These are phyloP conservation scores for Thinopyrum elongatum DNA, from an alignment of 176 grass and related monocot species.

Conservation along the genomic window DNA sequence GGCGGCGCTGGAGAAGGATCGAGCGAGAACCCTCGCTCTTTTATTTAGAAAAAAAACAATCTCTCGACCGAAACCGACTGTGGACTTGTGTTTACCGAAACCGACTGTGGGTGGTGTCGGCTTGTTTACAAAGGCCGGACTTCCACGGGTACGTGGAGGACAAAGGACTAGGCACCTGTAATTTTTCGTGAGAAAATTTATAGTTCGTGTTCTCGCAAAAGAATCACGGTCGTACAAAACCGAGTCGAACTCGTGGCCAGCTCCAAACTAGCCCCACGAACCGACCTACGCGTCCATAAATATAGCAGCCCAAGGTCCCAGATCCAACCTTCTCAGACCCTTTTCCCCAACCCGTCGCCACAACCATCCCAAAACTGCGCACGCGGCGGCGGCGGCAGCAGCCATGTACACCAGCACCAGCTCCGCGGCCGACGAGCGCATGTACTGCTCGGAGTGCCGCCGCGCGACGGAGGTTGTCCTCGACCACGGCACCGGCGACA, in stretches of 20 bases:
- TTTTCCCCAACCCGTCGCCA: neutral
- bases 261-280: neutral
- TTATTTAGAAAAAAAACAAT: neutral
- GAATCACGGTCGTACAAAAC: neutral
- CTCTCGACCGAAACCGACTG: too few relatives aligned
- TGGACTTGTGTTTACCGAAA: too few relatives aligned
- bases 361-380: neutral
- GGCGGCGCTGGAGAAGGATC: neutral
- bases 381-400: neutral
- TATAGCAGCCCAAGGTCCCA: neutral
- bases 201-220: too few relatives aligned
- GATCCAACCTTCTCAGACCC: neutral
- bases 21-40: neutral
- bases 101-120: too few relatives aligned
- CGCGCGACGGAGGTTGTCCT: constrained; percentile 33
- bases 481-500: constrained; percentile 53
- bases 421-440: neutral
- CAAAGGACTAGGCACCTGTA: too few relatives aligned
- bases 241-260: neutral
- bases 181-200: too few relatives aligned
- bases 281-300: neutral
- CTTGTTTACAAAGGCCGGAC: too few relatives aligned
- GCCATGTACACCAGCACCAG: neutral
- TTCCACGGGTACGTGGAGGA: too few relatives aligned
- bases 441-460: constrained; percentile 40